Base-by-base conservation (phyloP, 2,329 filamentous ascomycete genomes). In the Tympanopsis confertula region DNA sequence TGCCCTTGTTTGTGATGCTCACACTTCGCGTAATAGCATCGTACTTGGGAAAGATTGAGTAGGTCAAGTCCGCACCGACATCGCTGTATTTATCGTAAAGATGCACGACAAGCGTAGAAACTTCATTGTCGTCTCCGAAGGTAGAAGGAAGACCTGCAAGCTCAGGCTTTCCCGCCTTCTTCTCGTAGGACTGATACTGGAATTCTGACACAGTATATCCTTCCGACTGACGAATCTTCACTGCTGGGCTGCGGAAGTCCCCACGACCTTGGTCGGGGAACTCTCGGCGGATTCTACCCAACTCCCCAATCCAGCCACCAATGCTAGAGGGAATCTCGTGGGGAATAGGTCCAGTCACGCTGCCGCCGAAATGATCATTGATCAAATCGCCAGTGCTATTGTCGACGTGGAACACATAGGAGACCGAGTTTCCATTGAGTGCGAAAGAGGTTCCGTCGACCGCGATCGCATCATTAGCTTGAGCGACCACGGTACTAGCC, bases 341-440 rank as follows among this genome's bases (percentile, higher is more conserved):
- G 0, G 65, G 62, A 2, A 69, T 59, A 13, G 69, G 63, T 36
- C 77, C 75, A 2, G 64, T 65, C 3, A 68, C 60, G 1, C 61
- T 63, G 12, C 66, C 73, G 30, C 76, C 77, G 44, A 76, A 81
- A 47, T 80, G 75, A 45, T 79, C 74, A 0, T 69, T 66, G 13
- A 73, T 51, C 26, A 81, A 60, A 39, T 81, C 74, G 3, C 69
- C 66, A 1, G 67, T 71, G 5, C 48, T 50, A 3, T 65, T 55
- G 43, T 80, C 69, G 33, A 78, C 72, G 43, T 79, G 76, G 50
- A 81, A 78, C 32, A 71, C 69, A 47, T 81, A 80, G 1, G 74
- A 78, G 20, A 76, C 61, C 43, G 62, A 60, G 35, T 68, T 56
- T 19, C 69, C 73, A 20, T 71, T 71, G 35, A 79, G 58, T 2